Conservation (phyloP, 306 rosid genomes). For the Acacia crassicarpa region DNA sequence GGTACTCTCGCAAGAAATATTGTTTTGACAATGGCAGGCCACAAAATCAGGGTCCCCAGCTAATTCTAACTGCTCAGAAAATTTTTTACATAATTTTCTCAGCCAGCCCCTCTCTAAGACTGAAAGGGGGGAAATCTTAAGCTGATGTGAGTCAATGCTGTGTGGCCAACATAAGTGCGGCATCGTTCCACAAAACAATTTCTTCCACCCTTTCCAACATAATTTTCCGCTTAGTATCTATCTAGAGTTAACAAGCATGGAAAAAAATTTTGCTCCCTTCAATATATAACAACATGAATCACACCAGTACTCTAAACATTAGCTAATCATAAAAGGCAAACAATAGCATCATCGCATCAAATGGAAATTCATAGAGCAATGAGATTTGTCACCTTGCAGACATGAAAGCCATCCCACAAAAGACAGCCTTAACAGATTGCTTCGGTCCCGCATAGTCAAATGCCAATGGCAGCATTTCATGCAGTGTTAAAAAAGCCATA, state of each 20-base stretch:
- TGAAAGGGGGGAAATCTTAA: too few species aligned
- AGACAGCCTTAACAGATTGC: constrained; percentile 89
- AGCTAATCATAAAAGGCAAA: constrained; percentile 12
- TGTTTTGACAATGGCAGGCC: neutral
- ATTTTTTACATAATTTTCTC: neutral
- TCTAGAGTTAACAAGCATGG: constrained; percentile 11
- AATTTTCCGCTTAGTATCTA: neutral
- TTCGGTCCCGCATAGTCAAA: constrained; percentile 95
- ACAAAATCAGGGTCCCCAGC: neutral
- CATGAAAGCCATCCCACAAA: constrained; percentile 97
- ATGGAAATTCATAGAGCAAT: constrained; percentile 18
- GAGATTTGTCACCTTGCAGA: constrained; percentile 76
- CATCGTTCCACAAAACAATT: constrained; percentile 5
- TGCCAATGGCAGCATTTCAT: constrained; percentile 94
- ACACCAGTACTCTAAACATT: neutral
- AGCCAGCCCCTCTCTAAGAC: neutral
- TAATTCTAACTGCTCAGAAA: neutral
- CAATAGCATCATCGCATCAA: constrained; percentile 12
- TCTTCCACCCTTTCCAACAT: constrained; percentile 15
- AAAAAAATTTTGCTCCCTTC: neutral
- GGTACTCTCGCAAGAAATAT: neutral
- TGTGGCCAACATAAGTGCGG: neutral
- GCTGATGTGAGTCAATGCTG: neutral
- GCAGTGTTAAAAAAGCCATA: constrained; percentile 93
- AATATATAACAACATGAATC: neutral